Evolutionary conservation across 306 rosid species (phyloP).

Genomic region (Cicer pinnatifidum): DNA sequence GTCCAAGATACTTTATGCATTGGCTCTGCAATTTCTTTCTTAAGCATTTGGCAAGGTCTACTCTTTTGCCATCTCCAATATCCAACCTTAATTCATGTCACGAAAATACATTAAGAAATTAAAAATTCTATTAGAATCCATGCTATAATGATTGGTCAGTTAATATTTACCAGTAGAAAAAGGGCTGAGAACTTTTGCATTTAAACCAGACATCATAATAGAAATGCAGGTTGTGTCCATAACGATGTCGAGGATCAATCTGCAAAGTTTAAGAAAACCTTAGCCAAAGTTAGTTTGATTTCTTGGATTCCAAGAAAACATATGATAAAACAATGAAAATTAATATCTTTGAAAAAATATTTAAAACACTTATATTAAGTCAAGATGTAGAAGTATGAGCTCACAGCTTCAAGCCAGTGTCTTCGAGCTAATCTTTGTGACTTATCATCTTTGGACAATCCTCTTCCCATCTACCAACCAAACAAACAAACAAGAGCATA

Average conservation of each 20-base stretch:
- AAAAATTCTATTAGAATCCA: background rate
- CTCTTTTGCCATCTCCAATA: constrained; percentile 79
- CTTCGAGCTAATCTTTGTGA: constrained; percentile 72
- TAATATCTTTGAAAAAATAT: background rate
- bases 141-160: background rate
- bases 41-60: constrained; percentile 54
- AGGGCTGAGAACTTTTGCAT: constrained; percentile 71
- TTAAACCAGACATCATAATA: constrained; percentile 78
- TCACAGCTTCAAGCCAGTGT: constrained; percentile 98
- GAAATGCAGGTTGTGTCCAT: constrained; percentile 83
- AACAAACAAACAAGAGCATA: constrained; percentile 1
- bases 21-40: constrained; percentile 60
- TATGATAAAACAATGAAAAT: constrained; percentile 1
- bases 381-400: constrained; percentile 37
- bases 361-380: constrained; percentile 1
- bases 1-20: constrained; percentile 80
- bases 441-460: constrained; percentile 75
- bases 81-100: constrained; percentile 72
- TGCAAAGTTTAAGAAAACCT: constrained; percentile 43
- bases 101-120: constrained; percentile 28
- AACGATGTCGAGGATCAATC: constrained; percentile 95
- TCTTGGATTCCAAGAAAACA: constrained; percentile 35
- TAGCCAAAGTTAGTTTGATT: constrained; percentile 5
- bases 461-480: constrained; percentile 72
- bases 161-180: constrained; percentile 75